These are phyloP conservation scores for Phaffia australis DNA, from an alignment of 768 basidiomycete genomes.

Conservation along the genomic window DNA sequence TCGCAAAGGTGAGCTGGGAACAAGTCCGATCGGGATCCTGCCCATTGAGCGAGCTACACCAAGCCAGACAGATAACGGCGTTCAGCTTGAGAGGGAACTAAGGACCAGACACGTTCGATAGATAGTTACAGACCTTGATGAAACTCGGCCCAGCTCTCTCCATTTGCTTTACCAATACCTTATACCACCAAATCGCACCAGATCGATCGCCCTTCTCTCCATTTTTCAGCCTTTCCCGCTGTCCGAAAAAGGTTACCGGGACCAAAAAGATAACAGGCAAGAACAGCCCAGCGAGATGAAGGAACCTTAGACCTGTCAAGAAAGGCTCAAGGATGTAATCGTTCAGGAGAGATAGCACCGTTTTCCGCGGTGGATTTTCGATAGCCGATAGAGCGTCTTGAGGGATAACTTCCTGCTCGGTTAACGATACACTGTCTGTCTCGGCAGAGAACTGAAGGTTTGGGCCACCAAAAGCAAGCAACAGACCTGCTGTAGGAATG, in stretches of 20 bases:
- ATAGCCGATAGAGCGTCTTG: too few relatives aligned
- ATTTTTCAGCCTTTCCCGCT: slow-evolving; percentile 4
- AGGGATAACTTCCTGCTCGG: too few relatives aligned
- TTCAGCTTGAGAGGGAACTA: not conserved
- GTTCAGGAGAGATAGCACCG: not conserved
- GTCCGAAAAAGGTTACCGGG: slow-evolving; percentile 7
- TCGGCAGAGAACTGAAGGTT: not conserved
- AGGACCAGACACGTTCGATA: not conserved
- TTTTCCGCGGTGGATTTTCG: too few relatives aligned
- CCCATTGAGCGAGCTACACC: slow-evolving; percentile 88
- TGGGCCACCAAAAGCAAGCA: too few relatives aligned
- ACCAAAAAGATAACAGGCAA: slow-evolving; percentile 61
- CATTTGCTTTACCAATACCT: slow-evolving; percentile 77
- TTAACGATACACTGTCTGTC: not conserved
- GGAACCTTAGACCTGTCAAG: slow-evolving; percentile 67
- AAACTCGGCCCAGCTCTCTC: slow-evolving; percentile 92
- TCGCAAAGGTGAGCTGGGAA: slow-evolving; percentile 81
- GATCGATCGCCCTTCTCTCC: slow-evolving; percentile 42
- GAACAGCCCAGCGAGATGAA: slow-evolving; percentile 72
- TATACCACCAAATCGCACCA: slow-evolving; percentile 96
- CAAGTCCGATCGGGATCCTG: slow-evolving; percentile 84
- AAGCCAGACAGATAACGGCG: not conserved
- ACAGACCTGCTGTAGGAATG: too few relatives aligned
- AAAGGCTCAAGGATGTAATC: slow-evolving; percentile 69
- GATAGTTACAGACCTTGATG: slow-evolving; percentile 58